A percentile compares a stretch with the other conserved stretches of the same genome.
Evolutionary conservation across 108 stramenopile genomes (phyloP).

Genomic region (Fragilaria radians): DNA sequence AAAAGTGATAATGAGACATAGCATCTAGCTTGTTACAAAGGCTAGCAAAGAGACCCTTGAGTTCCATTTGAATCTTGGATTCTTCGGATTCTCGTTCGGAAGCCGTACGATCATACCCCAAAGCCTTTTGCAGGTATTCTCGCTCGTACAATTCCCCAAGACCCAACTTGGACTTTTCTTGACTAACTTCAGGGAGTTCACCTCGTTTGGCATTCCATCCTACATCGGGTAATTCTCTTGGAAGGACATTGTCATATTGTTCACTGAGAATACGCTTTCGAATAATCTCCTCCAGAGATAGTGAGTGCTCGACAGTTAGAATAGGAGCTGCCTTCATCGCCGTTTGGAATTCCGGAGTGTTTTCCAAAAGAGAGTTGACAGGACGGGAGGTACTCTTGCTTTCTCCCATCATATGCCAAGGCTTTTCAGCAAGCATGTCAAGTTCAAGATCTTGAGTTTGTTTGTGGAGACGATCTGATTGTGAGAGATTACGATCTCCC

Average conservation of each 20-base stretch:
- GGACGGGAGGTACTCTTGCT: conserved; percentile 65
- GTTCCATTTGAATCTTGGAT: conserved; percentile 78
- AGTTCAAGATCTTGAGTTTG: conserved; percentile 86
- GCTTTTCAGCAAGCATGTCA: conserved; percentile 91
- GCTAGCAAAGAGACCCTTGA: conserved; percentile 77
- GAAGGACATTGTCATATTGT: conserved; percentile 96
- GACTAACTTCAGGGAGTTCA: conserved; percentile 91
- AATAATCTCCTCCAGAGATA: conserved; percentile 85
- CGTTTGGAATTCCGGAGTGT: conserved; percentile 93
- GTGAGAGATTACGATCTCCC: conserved; percentile 16
- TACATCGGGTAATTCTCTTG: conserved; percentile 84
- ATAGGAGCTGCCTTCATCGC: conserved; percentile 84
- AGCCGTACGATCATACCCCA: conserved; percentile 75
- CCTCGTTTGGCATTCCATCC: conserved; percentile 58
- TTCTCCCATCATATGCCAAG: conserved; percentile 96
- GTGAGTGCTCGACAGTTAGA: conserved; percentile 85
- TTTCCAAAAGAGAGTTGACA: conserved; percentile 88
- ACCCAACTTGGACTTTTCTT: conserved; percentile 95
- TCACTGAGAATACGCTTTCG: conserved; percentile 86
- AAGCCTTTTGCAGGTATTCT: conserved; percentile 87
- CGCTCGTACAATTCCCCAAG: conserved; percentile 95
- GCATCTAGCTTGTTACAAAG: conserved; percentile 93
- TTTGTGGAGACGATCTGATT: conserved; percentile 54
- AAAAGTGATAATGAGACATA: conserved; percentile 97
- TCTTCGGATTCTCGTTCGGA: conserved; percentile 79